A percentile compares a stretch with the other conserved stretches of the same genome.
Conservation (phyloP, 805 yeast genomes). For the Schizosaccharomyces cryophilus region DNA sequence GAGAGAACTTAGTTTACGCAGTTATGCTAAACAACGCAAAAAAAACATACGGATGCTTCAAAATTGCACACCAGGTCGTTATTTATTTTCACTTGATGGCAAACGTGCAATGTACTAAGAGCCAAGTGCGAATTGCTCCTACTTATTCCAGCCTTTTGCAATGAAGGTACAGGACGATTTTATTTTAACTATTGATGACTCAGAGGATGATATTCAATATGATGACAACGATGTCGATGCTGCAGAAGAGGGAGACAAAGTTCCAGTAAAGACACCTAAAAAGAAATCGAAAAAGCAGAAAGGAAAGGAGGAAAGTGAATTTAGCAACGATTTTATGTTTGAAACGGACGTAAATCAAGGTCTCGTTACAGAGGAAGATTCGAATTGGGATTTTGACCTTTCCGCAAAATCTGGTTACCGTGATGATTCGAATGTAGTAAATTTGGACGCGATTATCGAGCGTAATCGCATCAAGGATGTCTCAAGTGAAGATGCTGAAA, state of each 20-base stretch:
- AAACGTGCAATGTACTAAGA: neutral
- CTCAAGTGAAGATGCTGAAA: neutral
- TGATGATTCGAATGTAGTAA: conserved; percentile 31
- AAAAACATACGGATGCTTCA: too few relatives aligned
- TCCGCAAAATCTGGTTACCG: conserved; percentile 15
- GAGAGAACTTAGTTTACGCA: too few relatives aligned
- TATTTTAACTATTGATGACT: neutral
- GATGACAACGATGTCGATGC: conserved; percentile 1
- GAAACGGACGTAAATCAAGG: conserved; percentile 41
- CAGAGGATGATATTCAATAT: neutral
- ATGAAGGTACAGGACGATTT: neutral
- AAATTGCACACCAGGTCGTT: too few relatives aligned
- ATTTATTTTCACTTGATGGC: neutral
- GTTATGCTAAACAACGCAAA: too few relatives aligned
- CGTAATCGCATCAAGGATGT: conserved; percentile 36
- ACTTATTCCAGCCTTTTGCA: neutral
- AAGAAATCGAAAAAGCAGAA: conserved; percentile 5
- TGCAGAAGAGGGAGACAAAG: conserved; percentile 5
- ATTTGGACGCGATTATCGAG: conserved; percentile 65
- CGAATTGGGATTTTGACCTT: conserved; percentile 69
- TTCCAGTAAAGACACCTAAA: neutral
- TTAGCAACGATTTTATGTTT: conserved; percentile 29
- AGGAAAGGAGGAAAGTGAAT: conserved; percentile 7
- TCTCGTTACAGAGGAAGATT: conserved; percentile 20
- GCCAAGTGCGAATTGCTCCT: neutral